Evolutionary conservation across 257 asterid genomes (phyloP).

Genomic region (Ophiorrhiza pumila): DNA sequence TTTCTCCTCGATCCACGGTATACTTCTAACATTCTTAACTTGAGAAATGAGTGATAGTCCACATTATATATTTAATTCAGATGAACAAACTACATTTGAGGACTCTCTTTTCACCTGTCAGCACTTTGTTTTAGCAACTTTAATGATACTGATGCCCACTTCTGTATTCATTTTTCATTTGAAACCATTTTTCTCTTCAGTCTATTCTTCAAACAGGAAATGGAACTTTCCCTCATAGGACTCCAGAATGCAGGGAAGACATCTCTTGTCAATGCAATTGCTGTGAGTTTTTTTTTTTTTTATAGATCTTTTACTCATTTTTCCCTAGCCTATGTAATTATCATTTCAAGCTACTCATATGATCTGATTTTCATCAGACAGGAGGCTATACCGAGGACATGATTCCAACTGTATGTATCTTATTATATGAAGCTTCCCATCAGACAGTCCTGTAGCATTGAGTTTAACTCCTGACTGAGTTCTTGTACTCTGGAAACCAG

Average conservation of each 20-base stretch:
- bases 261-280: constrained; percentile 80
- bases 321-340: neutral
- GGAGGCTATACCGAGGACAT: constrained; percentile 94
- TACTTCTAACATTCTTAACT: neutral
- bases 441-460: neutral
- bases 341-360: constrained; percentile 13
- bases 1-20: neutral
- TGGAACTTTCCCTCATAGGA: constrained; percentile 91
- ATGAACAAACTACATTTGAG: neutral
- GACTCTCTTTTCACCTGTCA: neutral
- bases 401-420: constrained; percentile 88
- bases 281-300: constrained; percentile 48
- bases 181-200: constrained; percentile 35
- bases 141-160: neutral
- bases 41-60: neutral
- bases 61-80: neutral
- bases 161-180: constrained; percentile 2
- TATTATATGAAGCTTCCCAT: neutral
- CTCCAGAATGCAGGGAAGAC: constrained; percentile 95
- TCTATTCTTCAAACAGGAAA: constrained; percentile 91
- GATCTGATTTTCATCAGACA: constrained; percentile 52
- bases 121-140: neutral
- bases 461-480: constrained; percentile 9
- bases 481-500: constrained; percentile 32
- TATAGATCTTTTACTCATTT: constrained; percentile 5